Evolutionary conservation across 352 stramenopile genomes (phyloP), one percentile per base, ranked within the genome.

Genomic region (Phytophthora sp.): DNA sequence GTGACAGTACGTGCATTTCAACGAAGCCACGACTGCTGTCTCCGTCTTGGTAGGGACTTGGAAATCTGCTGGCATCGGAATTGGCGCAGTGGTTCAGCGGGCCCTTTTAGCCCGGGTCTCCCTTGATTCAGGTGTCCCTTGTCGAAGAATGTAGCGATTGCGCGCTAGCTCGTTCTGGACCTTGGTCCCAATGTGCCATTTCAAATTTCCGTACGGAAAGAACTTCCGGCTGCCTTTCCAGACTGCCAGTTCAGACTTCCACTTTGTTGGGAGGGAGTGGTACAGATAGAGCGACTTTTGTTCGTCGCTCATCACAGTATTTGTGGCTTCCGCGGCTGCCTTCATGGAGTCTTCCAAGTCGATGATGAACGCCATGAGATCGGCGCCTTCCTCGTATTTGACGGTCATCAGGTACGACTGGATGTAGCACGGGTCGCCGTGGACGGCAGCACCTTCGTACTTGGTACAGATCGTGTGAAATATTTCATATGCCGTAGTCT

Each of bases 131-230:
- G 55, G 1, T n/a, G 63, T 52, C 1, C 49, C 41, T 38, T 58
- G 47, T 11, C 44, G 44, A 21, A 63, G 46, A 7, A 41, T 24
- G 8, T 66, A 66, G 35, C 56, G 55, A 33, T 63, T 61, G 15
- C 26, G n/a, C 16, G 56, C 50, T n/a, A 57, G 24, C n/a, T 65
- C 45, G 29, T 61, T 47, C 0, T 39, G 36, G 9, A 66, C 36
- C 29, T 71, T 71, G 8, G 36, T 50, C 35, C 64, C 45, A 23
- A 46, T 57, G 16, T 47, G 9, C 0, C 50, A 3, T 15, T 49
- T 50, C 31, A 58, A 36, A 0, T 49, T 36, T 8, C 49, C 24
- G 16, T 49, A 33, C 4, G n/a, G 47, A 29, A 38, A 23, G 21
- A 31, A 42, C 20, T 55, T 44, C 4, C 47, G 7, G 20, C 16